Conservation (phyloP, 805 yeast species). For the Saccharomycopsis guyanensis region DNA sequence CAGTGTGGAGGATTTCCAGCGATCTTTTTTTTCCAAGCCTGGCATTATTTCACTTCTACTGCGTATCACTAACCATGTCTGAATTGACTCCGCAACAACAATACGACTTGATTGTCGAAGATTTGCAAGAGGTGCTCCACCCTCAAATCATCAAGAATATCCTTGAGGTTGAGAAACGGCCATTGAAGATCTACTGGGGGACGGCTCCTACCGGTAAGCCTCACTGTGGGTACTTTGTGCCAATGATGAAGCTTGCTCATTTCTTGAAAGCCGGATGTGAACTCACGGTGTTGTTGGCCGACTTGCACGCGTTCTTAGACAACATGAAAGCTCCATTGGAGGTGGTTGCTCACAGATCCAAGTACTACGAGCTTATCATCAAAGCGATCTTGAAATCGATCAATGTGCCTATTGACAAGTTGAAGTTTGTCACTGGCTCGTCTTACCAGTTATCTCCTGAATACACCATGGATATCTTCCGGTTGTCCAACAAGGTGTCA, state of each 20-base stretch:
- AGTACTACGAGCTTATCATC: constrained; percentile 76
- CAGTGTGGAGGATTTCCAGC: too few species aligned
- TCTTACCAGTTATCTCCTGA: constrained; percentile 75
- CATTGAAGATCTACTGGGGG: constrained; percentile 93
- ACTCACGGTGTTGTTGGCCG: constrained; percentile 86
- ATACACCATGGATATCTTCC: constrained; percentile 86
- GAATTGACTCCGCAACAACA: constrained; percentile 44
- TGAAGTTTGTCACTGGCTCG: constrained; percentile 79
- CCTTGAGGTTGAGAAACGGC: constrained; percentile 72
- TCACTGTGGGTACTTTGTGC: constrained; percentile 97
- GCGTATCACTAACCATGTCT: constrained; percentile 12
- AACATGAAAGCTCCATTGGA: constrained; percentile 98
- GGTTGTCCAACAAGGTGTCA: constrained; percentile 73
- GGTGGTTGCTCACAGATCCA: constrained; percentile 80
- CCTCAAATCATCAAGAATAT: constrained; percentile 80
- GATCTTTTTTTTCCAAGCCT: too few species aligned
- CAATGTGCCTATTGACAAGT: constrained; percentile 85
- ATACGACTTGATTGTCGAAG: constrained; percentile 69
- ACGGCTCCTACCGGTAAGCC: constrained; percentile 99
- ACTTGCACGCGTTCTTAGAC: constrained; percentile 92
- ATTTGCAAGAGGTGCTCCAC: constrained; percentile 87
- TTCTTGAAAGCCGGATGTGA: constrained; percentile 94
- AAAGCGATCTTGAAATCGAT: constrained; percentile 81
- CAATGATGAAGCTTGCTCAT: constrained; percentile 94
- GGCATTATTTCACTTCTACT: too few species aligned